Evolutionary conservation across 805 yeast genomes (phyloP), one percentile per base, ranked within the genome.

Genomic region (Ogataea philodendri): DNA sequence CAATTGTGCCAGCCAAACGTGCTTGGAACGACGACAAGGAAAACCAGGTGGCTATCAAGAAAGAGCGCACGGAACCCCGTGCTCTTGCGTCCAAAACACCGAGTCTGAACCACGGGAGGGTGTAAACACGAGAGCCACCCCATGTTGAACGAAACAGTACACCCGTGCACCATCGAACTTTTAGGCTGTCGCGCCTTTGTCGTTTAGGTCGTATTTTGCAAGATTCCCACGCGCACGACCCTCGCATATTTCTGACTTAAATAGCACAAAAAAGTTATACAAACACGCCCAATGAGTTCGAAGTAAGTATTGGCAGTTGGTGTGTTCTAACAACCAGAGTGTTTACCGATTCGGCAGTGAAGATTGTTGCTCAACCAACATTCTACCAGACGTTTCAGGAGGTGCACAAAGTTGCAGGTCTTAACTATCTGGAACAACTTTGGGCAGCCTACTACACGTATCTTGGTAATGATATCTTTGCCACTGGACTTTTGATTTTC

Each of bases 401-500:
- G 22, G 39, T 61, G 15, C 45, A 47, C 26, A 45, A 55, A 8
- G 33, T 67, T 15, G 48, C 49, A 2, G 50, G 54, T 16, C 61
- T 78, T 43, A 74, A 64, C 51, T 35, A 65, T 15, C 26, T 80
- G 26, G 97, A 90, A 60, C 73, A 72, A 46, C 56, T 77, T 39
- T 90, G 98, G 98, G 95, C 94, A 9, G 67, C 87, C 15, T 90
- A 85, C 78, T 90, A 88, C 67, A 67, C 77, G 41, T 88, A 78
- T 64, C 74, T 88, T 73, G 74, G 78, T 50, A 90, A 90, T 61
- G 98, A 90, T 62, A 70, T 84, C 21, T 70, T 90, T 44, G 96
- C 97, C 34, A 90, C 97, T 2, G 98, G 97, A 4, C 60, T 88
- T 29, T 64, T 90, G 60, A 81, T 88, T 55, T 86, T 90, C 60